A percentile compares a stretch with the other conserved stretches of the same genome.
Evolutionary conservation across 768 basidiomycete genomes (phyloP).

Genomic region (Ephemerocybe angulata): DNA sequence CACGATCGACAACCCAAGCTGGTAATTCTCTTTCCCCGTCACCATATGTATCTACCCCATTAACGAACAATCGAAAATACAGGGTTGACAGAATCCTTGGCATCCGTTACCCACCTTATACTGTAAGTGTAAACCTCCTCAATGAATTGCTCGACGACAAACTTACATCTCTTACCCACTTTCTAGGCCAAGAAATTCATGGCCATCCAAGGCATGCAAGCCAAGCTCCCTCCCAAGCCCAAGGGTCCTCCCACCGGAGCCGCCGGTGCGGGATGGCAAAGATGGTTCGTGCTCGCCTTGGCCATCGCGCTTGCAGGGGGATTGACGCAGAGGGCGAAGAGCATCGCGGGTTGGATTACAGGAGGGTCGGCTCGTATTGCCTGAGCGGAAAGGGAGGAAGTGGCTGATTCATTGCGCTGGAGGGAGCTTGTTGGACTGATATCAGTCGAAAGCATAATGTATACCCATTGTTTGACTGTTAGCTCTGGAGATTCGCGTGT

Average conservation of each 20-base stretch:
- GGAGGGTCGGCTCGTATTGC: too few relatives aligned
- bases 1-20: slow-evolving; percentile 55
- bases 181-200: slow-evolving; percentile 31
- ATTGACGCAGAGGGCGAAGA: slow-evolving; percentile 30
- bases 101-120: slow-evolving; percentile 64
- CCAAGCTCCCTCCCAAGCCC: slow-evolving; percentile 44
- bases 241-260: slow-evolving; percentile 29
- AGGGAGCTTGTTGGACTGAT: too few relatives aligned
- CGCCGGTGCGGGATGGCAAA: slow-evolving; percentile 31
- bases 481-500: too few relatives aligned
- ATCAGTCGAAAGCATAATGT: too few relatives aligned
- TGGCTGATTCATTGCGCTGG: too few relatives aligned
- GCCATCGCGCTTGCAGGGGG: slow-evolving; percentile 39
- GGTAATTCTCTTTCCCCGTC: slow-evolving; percentile 32
- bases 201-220: slow-evolving; percentile 21
- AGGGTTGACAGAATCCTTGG: slow-evolving; percentile 50
- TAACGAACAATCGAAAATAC: not conserved
- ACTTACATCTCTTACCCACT: not conserved
- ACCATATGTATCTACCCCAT: not conserved
- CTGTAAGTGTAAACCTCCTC: slow-evolving; percentile 21
- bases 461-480: too few relatives aligned
- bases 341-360: not conserved
- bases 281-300: slow-evolving; percentile 49
- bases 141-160: not conserved
- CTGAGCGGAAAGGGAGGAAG: too few relatives aligned